Conservation (phyloP, 2,329 filamentous ascomycete genomes). For the Lasiodiplodia citricola region DNA sequence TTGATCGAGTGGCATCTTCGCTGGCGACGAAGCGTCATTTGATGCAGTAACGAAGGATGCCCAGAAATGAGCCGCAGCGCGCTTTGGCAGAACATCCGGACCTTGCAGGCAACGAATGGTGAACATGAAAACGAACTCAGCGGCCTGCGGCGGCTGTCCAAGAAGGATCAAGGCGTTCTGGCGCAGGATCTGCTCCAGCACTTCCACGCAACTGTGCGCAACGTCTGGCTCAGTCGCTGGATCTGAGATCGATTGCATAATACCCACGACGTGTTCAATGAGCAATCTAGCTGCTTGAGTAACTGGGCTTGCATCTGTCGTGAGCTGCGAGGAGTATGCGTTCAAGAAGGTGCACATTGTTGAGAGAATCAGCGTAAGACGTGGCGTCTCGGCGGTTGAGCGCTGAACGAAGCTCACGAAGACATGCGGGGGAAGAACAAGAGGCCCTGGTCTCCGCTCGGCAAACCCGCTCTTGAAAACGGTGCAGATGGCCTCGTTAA, state of each 20-base stretch:
- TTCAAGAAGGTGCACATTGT: slow-evolving; percentile 72
- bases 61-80: slow-evolving; percentile 77
- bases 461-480: slow-evolving; percentile 77
- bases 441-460: slow-evolving; percentile 75
- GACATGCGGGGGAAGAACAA: slow-evolving; percentile 71
- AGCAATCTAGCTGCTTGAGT: slow-evolving; percentile 38
- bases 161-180: slow-evolving; percentile 68
- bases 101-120: slow-evolving; percentile 72
- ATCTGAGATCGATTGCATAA: slow-evolving; percentile 67
- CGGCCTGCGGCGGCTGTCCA: slow-evolving; percentile 60
- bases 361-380: slow-evolving; percentile 71
- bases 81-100: slow-evolving; percentile 76
- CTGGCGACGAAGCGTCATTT: not conserved
- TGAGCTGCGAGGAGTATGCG: slow-evolving; percentile 34
- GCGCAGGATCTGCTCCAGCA: slow-evolving; percentile 68
- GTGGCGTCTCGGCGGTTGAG: slow-evolving; percentile 64
- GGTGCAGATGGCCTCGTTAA: slow-evolving; percentile 73
- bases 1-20: slow-evolving; percentile 11
- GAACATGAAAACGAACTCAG: slow-evolving; percentile 74
- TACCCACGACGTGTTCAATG: slow-evolving; percentile 65
- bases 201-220: slow-evolving; percentile 74
- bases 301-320: slow-evolving; percentile 49
- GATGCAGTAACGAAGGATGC: slow-evolving; percentile 6
- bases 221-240: slow-evolving; percentile 72
- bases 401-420: slow-evolving; percentile 71